Evolutionary conservation across 352 stramenopile genomes (phyloP), one percentile per base, ranked within the genome.

Genomic region (Phytophthora pinifolia): DNA sequence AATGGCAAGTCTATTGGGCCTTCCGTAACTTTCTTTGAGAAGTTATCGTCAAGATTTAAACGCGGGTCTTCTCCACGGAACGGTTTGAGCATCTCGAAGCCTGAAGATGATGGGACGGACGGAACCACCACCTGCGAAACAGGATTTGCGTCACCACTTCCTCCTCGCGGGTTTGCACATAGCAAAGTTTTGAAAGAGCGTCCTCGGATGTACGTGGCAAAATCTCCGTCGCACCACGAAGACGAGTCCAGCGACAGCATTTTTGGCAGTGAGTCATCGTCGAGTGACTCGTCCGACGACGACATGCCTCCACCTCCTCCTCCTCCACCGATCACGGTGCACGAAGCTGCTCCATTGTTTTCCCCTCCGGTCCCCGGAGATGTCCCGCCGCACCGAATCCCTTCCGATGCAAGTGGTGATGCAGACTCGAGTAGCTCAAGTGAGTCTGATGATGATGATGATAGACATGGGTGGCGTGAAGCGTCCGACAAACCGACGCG

Each of bases 231-330:
- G 4, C 63, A 81, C 15, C 68, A 90, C 17, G 82, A 92, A 55
- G 79, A 88, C 9, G 85, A 94, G 56, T 95, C 85, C 2, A 93
- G 83, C 37, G 85, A 95, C 67, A 92, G 81, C 53, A 92, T 95
- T 25, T 89, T 92, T 59, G 85, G 81, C 35, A 93, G 83, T 45
- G 82, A 92, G 5, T 89, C 66, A 38, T 74, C 75, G 7, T 72
- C 69, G 5, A 66, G 62, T 27, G 62, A 69, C 29, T 83, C 61
- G 4, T 79, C 67, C 14, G 74, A 76, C 8, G 75, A 85, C n/a
- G 71, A 67, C 22, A 62, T 65, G 34, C 72, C 75, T 15, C 75
- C 76, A 52, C 73, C 72, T 45, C 76, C 76, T 4, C 76, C 75
- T 4, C 72, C 76, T 34, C 67, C 70, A 29, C 63, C 63, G 9